Evolutionary conservation across 805 yeast species (phyloP).

Genomic region (Starmerella stigmatis): DNA sequence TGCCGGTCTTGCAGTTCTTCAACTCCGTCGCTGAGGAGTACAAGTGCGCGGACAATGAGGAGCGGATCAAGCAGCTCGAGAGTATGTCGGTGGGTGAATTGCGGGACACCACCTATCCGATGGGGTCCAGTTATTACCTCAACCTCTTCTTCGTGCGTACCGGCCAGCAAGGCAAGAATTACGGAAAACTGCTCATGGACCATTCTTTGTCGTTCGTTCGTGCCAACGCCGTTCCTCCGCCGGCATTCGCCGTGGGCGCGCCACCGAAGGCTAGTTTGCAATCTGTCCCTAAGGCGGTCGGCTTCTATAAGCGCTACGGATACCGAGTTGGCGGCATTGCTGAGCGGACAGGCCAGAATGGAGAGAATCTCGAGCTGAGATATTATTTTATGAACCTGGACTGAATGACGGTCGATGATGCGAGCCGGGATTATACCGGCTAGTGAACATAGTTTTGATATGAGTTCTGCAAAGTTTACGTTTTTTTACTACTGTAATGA

Average conservation of each 20-base stretch:
- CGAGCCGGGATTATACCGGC: too few relatives aligned
- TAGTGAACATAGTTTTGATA: too few relatives aligned
- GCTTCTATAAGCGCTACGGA: conserved; percentile 9
- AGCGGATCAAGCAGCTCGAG: conserved; percentile 1
- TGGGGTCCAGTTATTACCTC: background rate
- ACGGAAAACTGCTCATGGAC: conserved; percentile 8
- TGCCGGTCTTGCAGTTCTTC: background rate
- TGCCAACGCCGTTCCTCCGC: conserved; percentile 1
- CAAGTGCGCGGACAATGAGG: background rate
- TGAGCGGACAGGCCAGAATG: background rate
- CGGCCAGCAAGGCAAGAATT: conserved; percentile 9
- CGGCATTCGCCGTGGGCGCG: background rate
- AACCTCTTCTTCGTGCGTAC: conserved; percentile 5
- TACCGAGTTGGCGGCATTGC: conserved; percentile 1
- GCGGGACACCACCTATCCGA: conserved; percentile 4
- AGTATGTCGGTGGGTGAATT: background rate
- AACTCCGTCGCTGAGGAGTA: background rate
- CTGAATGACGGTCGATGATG: too few relatives aligned
- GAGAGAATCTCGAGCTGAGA: background rate
- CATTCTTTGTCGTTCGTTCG: background rate
- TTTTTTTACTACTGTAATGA: too few relatives aligned
- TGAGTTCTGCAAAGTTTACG: too few relatives aligned
- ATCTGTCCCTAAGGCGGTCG: conserved; percentile 11
- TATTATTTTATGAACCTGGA: conserved; percentile 1
- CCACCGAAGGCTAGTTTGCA: conserved; percentile 7